Evolutionary conservation across 345 rosid species (phyloP), one percentile per base, ranked within the genome.

Genomic region (Acer saccharum): DNA sequence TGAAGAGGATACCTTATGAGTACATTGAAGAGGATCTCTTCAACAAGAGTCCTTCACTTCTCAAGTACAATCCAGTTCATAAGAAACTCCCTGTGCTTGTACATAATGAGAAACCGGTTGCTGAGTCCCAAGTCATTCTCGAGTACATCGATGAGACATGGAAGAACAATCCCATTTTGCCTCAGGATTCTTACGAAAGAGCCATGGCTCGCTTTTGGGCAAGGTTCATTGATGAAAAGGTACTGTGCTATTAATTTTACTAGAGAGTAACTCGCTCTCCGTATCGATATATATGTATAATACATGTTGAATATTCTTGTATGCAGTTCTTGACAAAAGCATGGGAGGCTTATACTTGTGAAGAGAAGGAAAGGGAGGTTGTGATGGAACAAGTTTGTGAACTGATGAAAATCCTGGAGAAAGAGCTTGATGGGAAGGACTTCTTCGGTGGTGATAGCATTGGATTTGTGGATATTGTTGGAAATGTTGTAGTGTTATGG

Each of bases 71-170:
- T 69, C 88, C 91, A 0, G 70, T 86, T 48, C 69, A 74, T 61
- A 83, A 86, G 79, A 86, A 84, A 61, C 68, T 86, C 2, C 89
- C 89, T 4, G 87, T 88, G 72, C 79, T 88, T 69, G 65, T 86
- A 4, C 89, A 86, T 83, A 84, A 81, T 6, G 87, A 82, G n/a
- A 79, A 86, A 57, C 29, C 83, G 9, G 4, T 84, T 3, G 10
- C 62, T 4, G 88, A 88, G 80, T 88, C 89, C 12, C 72, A 41
- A 3, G 32, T 84, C 0, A 88, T 86, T 6, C 83, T 86, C 13
- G 83, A 88, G 12, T 88, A 88, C 74, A 83, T 84, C 73, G 88
- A 86, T 12, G 82, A 84, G 65, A 88, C 84, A 17, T 81, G 88
- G 91, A 76, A 75, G 21, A 13, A 25, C 17, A 80, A 83, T 73